Evolutionary conservation across 768 basidiomycete species (phyloP), one percentile per base, ranked within the genome.

Genomic region (Tricholoma sp.): DNA sequence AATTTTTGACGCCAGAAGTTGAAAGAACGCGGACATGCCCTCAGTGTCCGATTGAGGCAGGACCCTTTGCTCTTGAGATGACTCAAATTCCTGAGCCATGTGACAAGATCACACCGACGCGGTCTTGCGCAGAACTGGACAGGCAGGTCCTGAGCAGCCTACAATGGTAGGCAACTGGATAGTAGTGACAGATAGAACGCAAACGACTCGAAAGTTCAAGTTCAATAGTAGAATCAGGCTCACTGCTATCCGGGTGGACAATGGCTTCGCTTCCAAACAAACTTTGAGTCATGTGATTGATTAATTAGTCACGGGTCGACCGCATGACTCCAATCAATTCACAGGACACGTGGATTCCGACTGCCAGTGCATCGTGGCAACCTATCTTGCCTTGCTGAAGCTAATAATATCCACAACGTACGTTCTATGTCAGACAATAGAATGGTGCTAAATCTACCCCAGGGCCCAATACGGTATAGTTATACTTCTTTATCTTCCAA

Each of bases 11-110:
- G 55, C 58, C 27, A 58, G 41, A 52, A 57, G 68, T 67, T 59
- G 66, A 64, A 55, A 43, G 52, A 55, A 32, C 21, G 46, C 22
- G 19, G 53, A 45, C 52, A 45, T 22, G 50, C 31, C 49, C 18
- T n/a, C n/a, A n/a, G 37, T n/a, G 35, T 53, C 64, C 59, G 62
- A 61, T 63, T 61, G 47, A 39, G 58, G 61, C 53, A 66, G 59
- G 22, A 54, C 57, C 50, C 57, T 58, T 43, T 57, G 56, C 45
- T 54, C 46, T 50, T 51, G 37, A 43, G 41, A 55, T 62, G 63
- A 63, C 55, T 59, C 52, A 54, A 54, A 22, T 24, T 34, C 27
- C 37, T 58, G 52, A 19, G 49, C 41, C 56, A 55, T 50, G 29
- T 35, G 52, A 39, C 46, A 29, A 29, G 59, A 52, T 57, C 55